A percentile compares a stretch with the other conserved stretches of the same genome.
Evolutionary conservation across 2,329 filamentous ascomycete genomes (phyloP).

Genomic region (Dothistroma septosporum): DNA sequence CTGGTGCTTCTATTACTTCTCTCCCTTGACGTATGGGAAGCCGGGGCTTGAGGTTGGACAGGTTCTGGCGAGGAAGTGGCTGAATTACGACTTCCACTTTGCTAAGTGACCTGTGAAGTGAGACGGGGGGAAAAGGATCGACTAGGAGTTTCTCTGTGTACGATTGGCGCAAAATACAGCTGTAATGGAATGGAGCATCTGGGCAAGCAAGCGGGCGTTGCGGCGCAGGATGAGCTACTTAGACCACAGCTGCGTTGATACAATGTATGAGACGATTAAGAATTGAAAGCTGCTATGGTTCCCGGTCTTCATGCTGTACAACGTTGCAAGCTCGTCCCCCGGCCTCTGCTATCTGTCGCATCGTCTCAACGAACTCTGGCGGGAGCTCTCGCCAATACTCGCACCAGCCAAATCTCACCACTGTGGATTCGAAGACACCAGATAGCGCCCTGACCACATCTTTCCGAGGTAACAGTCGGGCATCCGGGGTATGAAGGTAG

Average conservation of each 20-base stretch:
- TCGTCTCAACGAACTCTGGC: neutral
- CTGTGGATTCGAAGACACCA: slow-evolving; percentile 1
- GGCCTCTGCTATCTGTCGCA: neutral
- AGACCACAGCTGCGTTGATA: neutral
- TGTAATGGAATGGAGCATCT: neutral
- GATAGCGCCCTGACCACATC: slow-evolving; percentile 2
- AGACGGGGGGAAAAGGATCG: neutral
- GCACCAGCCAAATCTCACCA: slow-evolving; percentile 7
- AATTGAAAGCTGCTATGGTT: neutral
- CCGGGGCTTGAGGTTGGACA: slow-evolving; percentile 77
- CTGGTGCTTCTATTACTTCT: slow-evolving; percentile 86
- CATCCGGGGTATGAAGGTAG: slow-evolving; percentile 9
- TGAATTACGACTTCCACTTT: slow-evolving; percentile 96
- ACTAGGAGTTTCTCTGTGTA: neutral
- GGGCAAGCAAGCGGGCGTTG: neutral
- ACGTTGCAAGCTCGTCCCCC: neutral
- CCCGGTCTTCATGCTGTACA: neutral
- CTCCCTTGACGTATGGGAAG: slow-evolving; percentile 91
- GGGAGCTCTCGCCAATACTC: neutral
- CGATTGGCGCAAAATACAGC: neutral
- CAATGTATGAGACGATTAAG: neutral
- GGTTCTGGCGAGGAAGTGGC: slow-evolving; percentile 84
- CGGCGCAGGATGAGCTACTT: neutral
- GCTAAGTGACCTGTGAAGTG: slow-evolving; percentile 66
- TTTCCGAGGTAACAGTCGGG: neutral